Base-by-base conservation (phyloP, 176 grass and related monocot species). In the Canna indica region DNA sequence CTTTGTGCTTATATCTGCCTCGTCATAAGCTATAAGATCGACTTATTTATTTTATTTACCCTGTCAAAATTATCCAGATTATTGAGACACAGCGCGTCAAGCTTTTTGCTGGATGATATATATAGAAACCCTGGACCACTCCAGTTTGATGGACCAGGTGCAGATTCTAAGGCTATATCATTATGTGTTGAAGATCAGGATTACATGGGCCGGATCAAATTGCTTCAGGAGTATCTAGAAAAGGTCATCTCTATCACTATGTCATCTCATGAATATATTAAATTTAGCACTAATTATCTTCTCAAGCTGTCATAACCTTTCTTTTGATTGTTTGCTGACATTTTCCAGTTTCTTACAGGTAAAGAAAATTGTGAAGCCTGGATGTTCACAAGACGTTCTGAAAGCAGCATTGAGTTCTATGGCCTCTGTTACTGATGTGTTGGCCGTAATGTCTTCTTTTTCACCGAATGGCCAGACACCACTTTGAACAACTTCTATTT, bases 121-220 rank as follows among this genome's bases (percentile, higher is more conserved):
- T 99, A 99, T 70, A 92, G 94, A 79, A 99, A 99, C 80, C 86
- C 89, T 50, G 94, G 94, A 39, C 94, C 94, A 3, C 86, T 90
- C 60, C 94, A 99, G 79, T 99, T 87, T 44, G 89, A 90, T 69
- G 94, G 89, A 53, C 72, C 89, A 67, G 89, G 89, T 78, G 84
- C 85, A 3, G 94, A 99, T 81, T 36, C 82, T 2, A 99, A 99
- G 38, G 71, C 84, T 28, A 82, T 90, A 71, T 79, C 94, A 13
- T 81, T 99, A 69, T 85, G 82, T 33, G 94, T 99, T 58, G 94
- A 99, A 85, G 94, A 99, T 83, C 84, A 91, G 82, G 94, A 99
- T 59, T 99, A 99, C 80, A 99, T 99, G 86, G 94, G 94, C 58
- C 79, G 94, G 79, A 99, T 99, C 68, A 99, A 99, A 77, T 83